Conservation (phyloP, 2,329 filamentous ascomycete genomes). For the Zasmidium citrigriseum region DNA sequence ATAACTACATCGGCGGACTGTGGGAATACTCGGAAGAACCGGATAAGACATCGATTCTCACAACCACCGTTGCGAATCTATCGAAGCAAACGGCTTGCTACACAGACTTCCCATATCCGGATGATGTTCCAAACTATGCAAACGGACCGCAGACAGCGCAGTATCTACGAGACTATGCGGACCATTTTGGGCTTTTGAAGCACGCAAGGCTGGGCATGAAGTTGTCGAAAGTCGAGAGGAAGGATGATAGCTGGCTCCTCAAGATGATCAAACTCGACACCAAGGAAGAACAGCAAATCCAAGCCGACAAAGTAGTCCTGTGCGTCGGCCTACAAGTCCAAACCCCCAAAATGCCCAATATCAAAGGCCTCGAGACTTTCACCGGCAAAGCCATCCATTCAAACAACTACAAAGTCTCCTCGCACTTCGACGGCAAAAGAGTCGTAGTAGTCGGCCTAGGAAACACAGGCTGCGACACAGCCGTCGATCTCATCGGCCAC, state of each 20-base stretch:
- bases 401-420: slow-evolving; percentile 8
- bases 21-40: slow-evolving; percentile 8
- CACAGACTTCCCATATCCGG: slow-evolving; percentile 15
- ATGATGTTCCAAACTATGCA: slow-evolving; percentile 12
- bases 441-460: slow-evolving; percentile 10
- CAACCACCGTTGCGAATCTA: slow-evolving; percentile 15
- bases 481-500: slow-evolving; percentile 8
- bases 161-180: slow-evolving; percentile 12
- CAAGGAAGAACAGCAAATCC: not conserved
- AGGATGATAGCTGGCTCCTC: slow-evolving; percentile 1
- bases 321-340: slow-evolving; percentile 8
- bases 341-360: slow-evolving; percentile 1
- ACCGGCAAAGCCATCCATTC: slow-evolving; percentile 9
- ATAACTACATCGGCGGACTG: not conserved
- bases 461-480: slow-evolving; percentile 12
- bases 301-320: slow-evolving; percentile 11
- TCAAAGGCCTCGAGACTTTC: slow-evolving; percentile 5
- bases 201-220: slow-evolving; percentile 4
- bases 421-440: slow-evolving; percentile 4
- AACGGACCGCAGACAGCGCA: slow-evolving; percentile 9
- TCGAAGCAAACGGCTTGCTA: slow-evolving; percentile 11
- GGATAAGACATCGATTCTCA: slow-evolving; percentile 13
- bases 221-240: not conserved
- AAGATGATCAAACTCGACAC: not conserved
- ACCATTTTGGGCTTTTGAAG: slow-evolving; percentile 8